Evolutionary conservation across 75 land plant species (phyloP), one percentile per base, ranked within the genome.

Genomic region (Pinus tabuliformis): DNA sequence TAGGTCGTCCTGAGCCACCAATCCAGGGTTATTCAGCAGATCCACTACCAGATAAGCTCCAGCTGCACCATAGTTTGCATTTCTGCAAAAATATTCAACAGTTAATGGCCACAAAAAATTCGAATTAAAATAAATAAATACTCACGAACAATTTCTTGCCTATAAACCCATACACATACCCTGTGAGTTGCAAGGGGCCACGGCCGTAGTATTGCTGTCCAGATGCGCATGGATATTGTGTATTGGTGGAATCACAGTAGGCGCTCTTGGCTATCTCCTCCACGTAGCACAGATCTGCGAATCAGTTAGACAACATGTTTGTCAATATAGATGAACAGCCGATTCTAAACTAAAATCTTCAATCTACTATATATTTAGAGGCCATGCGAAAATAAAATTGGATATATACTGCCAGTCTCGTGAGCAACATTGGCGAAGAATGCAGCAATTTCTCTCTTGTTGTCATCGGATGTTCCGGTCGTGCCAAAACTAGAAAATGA

Each of bases 351-450:
- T 2, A 0, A 42, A 42, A 42, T 42, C 5, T 4, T 6, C 2
- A 42, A 5, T 5, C 6, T 42, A 42, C 6, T 42, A 42, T 5
- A 42, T 2, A 42, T 42, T 42, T 6, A 4, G 6, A 42, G 45
- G 6, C 4, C 61, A 59, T 59, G 0, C 12, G 0, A 33, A 33
- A 33, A 33, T 33, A 2, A 33, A 1, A 33, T 33, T 33, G 33
- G 2, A 59, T 59, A n/a, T 14, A 11, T 11, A 59, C 61, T n/a
- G 61, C 0, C 1, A 20, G 83, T 77, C 71, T 81, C 83, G n/a
- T 77, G 80, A 24, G 28, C 28, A 18, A 77, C 80, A 33, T 81
- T 68, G 36, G 81, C 83, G 66, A 68, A 77, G 75, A 81, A 81
- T 12, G 83, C 80, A 37, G 80, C 83, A 45, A 81, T 7, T 49